phyloP scores from a whole-genome alignment of 495 filamentous ascomycete genomes.

The Geopyxis carbonaria region DNA sequence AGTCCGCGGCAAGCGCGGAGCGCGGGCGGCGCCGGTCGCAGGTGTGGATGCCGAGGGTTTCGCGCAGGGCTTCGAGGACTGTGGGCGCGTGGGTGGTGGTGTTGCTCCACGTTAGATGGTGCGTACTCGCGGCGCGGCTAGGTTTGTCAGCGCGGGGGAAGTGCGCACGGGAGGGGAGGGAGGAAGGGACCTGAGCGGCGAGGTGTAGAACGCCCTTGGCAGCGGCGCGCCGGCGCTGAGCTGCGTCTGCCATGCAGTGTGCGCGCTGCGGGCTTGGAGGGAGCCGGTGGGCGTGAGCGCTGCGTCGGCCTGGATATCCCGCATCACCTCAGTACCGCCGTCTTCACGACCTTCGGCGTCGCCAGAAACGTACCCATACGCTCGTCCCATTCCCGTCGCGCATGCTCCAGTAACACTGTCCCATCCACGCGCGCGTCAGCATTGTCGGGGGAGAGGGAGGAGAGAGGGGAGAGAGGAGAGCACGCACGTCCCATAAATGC shows the following conservation, averaged over 20 bases:
- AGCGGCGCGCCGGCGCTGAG: constrained; percentile 42
- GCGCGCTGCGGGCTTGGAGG: constrained; percentile 42
- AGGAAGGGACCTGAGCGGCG: constrained; percentile 36
- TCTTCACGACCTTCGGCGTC: neutral
- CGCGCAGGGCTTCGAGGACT: constrained; percentile 46
- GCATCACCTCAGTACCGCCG: neutral
- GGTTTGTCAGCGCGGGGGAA: neutral
- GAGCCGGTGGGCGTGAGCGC: constrained; percentile 43
- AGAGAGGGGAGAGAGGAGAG: constrained; percentile 2
- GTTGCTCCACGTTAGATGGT: constrained; percentile 27
- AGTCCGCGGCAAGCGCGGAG: constrained; percentile 38
- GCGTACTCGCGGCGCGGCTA: constrained; percentile 20
- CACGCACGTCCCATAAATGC: constrained; percentile 6
- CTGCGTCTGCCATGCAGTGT: constrained; percentile 44
- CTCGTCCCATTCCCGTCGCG: constrained; percentile 48
- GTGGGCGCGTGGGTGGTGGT: constrained; percentile 34
- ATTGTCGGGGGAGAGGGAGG: neutral
- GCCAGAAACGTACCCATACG: constrained; percentile 34
- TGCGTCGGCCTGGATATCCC: constrained; percentile 35
- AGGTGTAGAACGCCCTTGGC: constrained; percentile 49
- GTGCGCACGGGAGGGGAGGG: neutral
- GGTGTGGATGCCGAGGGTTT: constrained; percentile 57
- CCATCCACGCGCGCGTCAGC: constrained; percentile 1
- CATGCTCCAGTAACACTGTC: constrained; percentile 54
- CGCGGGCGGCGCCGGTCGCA: constrained; percentile 53